Base-by-base conservation (phyloP, 768 basidiomycete genomes). In the Cyathus striatus region DNA sequence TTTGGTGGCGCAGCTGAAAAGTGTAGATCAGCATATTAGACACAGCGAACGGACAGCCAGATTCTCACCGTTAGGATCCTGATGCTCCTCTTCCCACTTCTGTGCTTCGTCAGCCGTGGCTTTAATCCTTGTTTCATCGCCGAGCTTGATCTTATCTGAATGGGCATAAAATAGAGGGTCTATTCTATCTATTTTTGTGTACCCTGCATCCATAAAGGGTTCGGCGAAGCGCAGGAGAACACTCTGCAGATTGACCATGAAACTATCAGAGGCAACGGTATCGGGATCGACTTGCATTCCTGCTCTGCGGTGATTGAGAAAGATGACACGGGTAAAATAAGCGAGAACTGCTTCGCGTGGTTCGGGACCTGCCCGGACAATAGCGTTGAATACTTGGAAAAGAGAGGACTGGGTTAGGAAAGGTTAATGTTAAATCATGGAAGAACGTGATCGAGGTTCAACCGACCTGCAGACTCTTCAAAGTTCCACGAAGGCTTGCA, bases 161-260 rank as follows among this genome's bases (percentile, higher is more conserved):
- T 76, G 78, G 7, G 80, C 79, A 56, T 81, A 94, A 62, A 84
- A 98, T 5, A 83, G 61, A 2, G 83, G 71, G 55, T 99, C 95
- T 38, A 99, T 90, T 46, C 87, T 85, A 59, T 96, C 87, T 54
- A 99, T 85, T 90, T 96, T 43, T 33, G 84, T 79, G 52, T 85
- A 97, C 42, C 75, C 79, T 1, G 88, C 82, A 59, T 98, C 95
- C 74, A 98, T 90, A 55, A 97, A 95, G 0, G 95, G 95, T 51
- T 94, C 90, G 22, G 91, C 85, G 54, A 99, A 86, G 12, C 82
- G 78, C 37, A 92, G 71, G 18, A 98, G 63, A 12, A 96, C 66
- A n/a, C 73, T 73, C 51, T 94, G 88, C 23, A 94, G 55, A 52
- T 97, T 98, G 46, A 89, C 74, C 85, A 99, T 87, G 60, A 92